These are phyloP conservation scores for Candida mesenterica DNA, from an alignment of 1,139 yeast species.

Conservation along the genomic window DNA sequence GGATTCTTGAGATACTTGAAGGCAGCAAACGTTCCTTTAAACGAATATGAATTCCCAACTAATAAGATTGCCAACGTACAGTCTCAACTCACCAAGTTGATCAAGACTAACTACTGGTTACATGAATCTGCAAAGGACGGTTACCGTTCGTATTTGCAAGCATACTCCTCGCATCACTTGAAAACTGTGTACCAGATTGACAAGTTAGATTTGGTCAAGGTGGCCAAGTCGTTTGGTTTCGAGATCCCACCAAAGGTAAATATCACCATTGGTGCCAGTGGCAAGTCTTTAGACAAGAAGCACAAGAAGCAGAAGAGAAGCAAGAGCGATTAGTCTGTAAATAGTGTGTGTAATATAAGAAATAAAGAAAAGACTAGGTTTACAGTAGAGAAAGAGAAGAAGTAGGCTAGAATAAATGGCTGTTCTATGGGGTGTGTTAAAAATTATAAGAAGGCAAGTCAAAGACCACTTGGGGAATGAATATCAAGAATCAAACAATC, in stretches of 20 bases:
- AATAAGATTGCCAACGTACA: conserved; percentile 95
- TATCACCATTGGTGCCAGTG: conserved; percentile 92
- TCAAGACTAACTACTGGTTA: conserved; percentile 88
- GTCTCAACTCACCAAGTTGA: conserved; percentile 85
- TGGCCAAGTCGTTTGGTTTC: conserved; percentile 94
- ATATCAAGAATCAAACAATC: too few species aligned
- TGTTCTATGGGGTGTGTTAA: too few species aligned
- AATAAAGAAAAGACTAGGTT: background rate
- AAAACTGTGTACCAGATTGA: conserved; percentile 96
- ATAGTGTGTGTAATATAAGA: conserved; percentile 1
- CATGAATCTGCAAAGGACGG: conserved; percentile 98
- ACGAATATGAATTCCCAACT: conserved; percentile 93
- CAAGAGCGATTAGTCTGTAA: conserved; percentile 8
- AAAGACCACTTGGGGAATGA: too few species aligned
- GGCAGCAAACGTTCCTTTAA: conserved; percentile 95
- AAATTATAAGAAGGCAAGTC: too few species aligned
- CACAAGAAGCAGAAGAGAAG: conserved; percentile 49
- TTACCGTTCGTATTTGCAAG: conserved; percentile 92
- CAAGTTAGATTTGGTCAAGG: conserved; percentile 88
- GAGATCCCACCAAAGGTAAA: conserved; percentile 96
- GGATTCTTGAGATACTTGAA: conserved; percentile 93
- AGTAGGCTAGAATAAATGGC: too few species aligned
- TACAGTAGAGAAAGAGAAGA: background rate
- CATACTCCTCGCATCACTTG: conserved; percentile 93
- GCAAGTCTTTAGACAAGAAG: conserved; percentile 56